phyloP scores from a whole-genome alignment of 108 stramenopile species.

The Aurantiochytrium sp. region DNA sequence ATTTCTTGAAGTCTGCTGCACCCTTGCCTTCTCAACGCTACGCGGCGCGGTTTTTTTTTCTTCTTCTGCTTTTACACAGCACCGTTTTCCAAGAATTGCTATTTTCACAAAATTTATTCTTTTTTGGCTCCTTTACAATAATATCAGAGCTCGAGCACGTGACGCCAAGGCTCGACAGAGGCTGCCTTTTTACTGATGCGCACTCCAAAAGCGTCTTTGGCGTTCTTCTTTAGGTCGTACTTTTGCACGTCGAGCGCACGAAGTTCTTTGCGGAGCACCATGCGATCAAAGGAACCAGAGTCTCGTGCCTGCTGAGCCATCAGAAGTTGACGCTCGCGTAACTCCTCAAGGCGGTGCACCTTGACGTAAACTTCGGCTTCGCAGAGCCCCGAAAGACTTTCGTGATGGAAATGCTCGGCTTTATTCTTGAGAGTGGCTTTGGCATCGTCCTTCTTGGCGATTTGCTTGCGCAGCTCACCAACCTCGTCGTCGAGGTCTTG shows the following conservation, averaged over 20 bases:
- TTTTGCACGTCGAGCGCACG: background rate
- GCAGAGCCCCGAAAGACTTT: background rate
- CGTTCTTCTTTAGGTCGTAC: background rate
- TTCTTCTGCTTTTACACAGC: too few species aligned
- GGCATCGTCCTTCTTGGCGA: background rate
- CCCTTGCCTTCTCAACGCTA: too few species aligned
- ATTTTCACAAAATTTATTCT: too few species aligned
- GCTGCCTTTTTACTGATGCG: background rate
- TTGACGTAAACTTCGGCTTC: background rate
- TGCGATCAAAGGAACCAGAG: background rate
- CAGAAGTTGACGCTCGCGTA: background rate
- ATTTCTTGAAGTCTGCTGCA: too few species aligned
- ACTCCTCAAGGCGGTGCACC: background rate
- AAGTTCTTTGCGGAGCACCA: background rate
- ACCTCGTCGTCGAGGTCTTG: background rate
- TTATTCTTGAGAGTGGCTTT: background rate
- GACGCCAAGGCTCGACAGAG: slow-evolving; percentile 4
- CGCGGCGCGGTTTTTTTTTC: too few species aligned
- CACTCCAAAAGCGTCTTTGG: background rate
- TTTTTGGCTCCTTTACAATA: too few species aligned
- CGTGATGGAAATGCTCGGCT: background rate
- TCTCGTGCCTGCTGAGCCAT: background rate
- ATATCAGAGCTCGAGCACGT: background rate
- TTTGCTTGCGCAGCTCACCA: background rate
- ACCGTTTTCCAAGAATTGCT: too few species aligned